Evolutionary conservation across 345 rosid genomes (phyloP).

Genomic region (Aquilaria sinensis): DNA sequence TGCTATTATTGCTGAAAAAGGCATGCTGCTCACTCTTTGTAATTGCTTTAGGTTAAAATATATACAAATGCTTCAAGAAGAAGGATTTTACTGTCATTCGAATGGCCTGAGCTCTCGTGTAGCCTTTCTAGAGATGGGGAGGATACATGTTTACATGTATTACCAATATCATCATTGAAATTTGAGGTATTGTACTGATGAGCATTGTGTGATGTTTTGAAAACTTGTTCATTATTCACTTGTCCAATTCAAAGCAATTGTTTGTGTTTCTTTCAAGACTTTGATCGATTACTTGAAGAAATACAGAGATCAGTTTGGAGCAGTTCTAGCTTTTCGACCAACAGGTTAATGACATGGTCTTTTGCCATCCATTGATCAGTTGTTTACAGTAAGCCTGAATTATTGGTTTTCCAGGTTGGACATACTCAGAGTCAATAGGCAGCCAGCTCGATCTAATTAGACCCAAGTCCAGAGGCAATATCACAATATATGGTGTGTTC

Average conservation of each 20-base stretch:
- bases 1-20: no score
- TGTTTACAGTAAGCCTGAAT: neutral
- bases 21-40: neutral
- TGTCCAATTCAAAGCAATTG: no score
- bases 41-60: conserved; percentile 44
- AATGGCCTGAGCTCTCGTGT: conserved; percentile 58
- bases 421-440: conserved; percentile 55
- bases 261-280: conserved; percentile 24
- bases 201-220: conserved; percentile 2
- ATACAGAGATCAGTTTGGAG: conserved; percentile 35
- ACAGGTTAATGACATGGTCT: conserved; percentile 39
- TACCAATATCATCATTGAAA: conserved; percentile 59
- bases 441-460: conserved; percentile 54
- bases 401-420: conserved; percentile 51
- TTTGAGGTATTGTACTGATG: conserved; percentile 38
- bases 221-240: no score
- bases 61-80: conserved; percentile 61
- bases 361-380: neutral
- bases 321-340: conserved; percentile 71
- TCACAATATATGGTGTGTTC: conserved; percentile 66
- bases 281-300: conserved; percentile 44
- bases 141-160: conserved; percentile 62
- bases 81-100: conserved; percentile 52
- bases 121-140: conserved; percentile 56
- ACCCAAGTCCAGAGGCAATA: conserved; percentile 50